Conservation (phyloP, 352 stramenopile species). For the Pythium rhizo-oryzae region DNA sequence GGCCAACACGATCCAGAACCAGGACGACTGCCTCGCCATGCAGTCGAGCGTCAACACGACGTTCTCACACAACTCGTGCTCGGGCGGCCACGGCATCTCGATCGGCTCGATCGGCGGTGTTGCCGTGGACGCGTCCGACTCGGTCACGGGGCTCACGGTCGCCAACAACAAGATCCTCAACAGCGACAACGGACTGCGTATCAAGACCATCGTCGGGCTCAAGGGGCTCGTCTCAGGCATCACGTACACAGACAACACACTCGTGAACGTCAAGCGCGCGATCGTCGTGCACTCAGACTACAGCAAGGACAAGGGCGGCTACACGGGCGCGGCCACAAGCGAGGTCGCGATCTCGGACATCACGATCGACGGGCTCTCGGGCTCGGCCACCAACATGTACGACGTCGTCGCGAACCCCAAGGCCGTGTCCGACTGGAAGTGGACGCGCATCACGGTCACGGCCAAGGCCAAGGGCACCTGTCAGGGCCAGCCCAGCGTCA, state of each 20-base stretch:
- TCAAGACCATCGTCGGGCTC: constrained; percentile 36
- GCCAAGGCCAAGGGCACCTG: not conserved
- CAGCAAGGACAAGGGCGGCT: constrained; percentile 37
- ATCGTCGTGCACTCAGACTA: constrained; percentile 44
- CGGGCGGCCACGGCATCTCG: constrained; percentile 33
- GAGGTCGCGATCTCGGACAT: constrained; percentile 1
- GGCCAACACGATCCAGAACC: constrained; percentile 30
- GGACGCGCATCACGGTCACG: constrained; percentile 17
- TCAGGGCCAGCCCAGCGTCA: not conserved
- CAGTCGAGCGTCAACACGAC: constrained; percentile 20
- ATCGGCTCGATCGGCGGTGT: constrained; percentile 38
- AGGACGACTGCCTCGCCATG: constrained; percentile 37
- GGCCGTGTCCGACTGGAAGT: constrained; percentile 19
- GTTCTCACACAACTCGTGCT: constrained; percentile 14
- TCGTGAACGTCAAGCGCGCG: constrained; percentile 33
- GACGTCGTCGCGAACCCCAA: constrained; percentile 20
- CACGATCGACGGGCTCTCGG: constrained; percentile 1
- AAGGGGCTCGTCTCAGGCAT: constrained; percentile 28
- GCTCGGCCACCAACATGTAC: constrained; percentile 17
- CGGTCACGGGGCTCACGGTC: constrained; percentile 27
- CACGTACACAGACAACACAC: constrained; percentile 31
- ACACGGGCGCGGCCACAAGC: constrained; percentile 19
- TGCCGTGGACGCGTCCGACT: constrained; percentile 20
- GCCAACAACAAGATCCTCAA: constrained; percentile 32
- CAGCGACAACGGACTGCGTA: constrained; percentile 36